Evolutionary conservation across 768 basidiomycete genomes (phyloP).

Genomic region (Boletus coccyginus): DNA sequence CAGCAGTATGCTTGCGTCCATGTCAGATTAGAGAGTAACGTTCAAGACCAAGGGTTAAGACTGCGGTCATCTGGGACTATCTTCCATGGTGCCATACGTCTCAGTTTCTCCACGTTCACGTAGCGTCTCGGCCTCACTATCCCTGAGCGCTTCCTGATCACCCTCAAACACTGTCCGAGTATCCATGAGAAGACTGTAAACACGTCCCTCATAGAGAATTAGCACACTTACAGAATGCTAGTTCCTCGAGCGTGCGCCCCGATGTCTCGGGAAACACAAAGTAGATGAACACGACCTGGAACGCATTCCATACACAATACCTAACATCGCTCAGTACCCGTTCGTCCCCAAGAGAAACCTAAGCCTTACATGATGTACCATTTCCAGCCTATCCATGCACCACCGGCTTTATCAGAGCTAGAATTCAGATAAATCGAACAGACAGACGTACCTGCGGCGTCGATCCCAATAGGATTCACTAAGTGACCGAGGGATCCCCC

Average conservation of each 20-base stretch:
- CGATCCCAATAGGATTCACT: conserved; percentile 10
- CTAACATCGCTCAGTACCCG: neutral
- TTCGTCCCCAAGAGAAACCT: too few relatives aligned
- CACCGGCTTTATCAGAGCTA: neutral
- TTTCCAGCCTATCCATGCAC: conserved; percentile 6
- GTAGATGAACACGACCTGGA: conserved; percentile 14
- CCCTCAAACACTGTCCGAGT: neutral
- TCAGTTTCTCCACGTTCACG: neutral
- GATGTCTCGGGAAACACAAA: conserved; percentile 16
- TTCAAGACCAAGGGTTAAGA: too few relatives aligned
- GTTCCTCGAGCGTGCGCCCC: conserved; percentile 9
- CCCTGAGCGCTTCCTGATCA: neutral
- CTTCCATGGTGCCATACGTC: neutral
- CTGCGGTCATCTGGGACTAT: neutral
- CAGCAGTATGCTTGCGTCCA: too few relatives aligned
- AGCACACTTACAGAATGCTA: conserved; percentile 9
- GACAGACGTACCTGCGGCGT: neutral
- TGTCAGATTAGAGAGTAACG: too few relatives aligned
- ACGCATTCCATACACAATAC: neutral
- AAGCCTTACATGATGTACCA: conserved; percentile 8
- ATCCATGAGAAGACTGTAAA: neutral
- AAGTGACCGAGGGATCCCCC: conserved; percentile 1
- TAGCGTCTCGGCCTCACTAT: neutral
- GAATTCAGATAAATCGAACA: neutral
- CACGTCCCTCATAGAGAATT: neutral